Percentiles rank a stretch among this genome's conserved stretches.
These are phyloP conservation scores for Fusarium secorum DNA, from an alignment of 2,329 filamentous ascomycete species.

Conservation along the genomic window DNA sequence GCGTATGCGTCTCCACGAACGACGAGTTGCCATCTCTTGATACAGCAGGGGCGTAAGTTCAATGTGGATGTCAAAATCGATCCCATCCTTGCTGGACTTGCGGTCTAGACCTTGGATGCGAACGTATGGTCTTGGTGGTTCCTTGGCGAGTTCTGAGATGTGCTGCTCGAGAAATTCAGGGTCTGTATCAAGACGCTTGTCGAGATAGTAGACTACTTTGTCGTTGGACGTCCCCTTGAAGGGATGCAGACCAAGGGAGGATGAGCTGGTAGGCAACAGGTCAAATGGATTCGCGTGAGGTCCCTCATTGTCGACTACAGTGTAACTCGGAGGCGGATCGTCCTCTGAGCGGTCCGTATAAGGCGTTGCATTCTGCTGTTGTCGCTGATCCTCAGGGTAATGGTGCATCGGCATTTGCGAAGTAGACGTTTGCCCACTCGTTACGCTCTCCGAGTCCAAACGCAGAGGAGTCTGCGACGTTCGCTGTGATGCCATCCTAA, in stretches of 20 bases:
- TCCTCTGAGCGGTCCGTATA: conserved; percentile 22
- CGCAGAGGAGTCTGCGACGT: conserved; percentile 18
- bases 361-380: not conserved
- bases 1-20: conserved; percentile 55
- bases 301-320: conserved; percentile 29
- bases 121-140: conserved; percentile 63
- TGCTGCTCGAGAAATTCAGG: conserved; percentile 54
- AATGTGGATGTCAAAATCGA: conserved; percentile 67
- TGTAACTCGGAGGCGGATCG: conserved; percentile 33
- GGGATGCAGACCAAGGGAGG: conserved; percentile 36
- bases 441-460: conserved; percentile 20
- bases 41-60: conserved; percentile 68
- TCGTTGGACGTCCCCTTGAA: conserved; percentile 45
- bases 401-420: conserved; percentile 32
- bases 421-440: conserved; percentile 20
- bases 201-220: conserved; percentile 54
- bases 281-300: conserved; percentile 24
- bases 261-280: conserved; percentile 20
- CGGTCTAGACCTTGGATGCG: conserved; percentile 62
- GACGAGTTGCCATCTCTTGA: conserved; percentile 50
- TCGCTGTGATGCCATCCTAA: conserved; percentile 18
- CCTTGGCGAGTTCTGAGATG: conserved; percentile 53
- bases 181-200: conserved; percentile 55
- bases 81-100: conserved; percentile 53
- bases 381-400: conserved; percentile 31